Evolutionary conservation across 1,284 basidiomycete genomes (phyloP).

Genomic region (Tilletia setariae): DNA sequence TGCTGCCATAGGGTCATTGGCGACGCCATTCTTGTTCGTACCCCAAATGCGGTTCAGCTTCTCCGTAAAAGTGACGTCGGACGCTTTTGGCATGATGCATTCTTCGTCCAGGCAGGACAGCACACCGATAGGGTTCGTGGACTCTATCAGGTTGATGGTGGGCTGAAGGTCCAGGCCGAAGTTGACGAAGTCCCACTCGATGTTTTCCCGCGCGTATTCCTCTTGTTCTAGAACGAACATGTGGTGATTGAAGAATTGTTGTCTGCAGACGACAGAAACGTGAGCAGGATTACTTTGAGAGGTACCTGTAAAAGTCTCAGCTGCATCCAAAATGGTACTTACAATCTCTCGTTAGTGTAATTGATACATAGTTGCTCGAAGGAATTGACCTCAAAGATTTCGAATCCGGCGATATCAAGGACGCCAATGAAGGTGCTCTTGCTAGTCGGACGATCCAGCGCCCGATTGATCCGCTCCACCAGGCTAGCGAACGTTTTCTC

Average conservation of each 20-base stretch:
- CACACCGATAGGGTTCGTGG: constrained; percentile 72
- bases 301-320: not conserved
- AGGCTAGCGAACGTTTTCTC: constrained; percentile 93
- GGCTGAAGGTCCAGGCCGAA: constrained; percentile 97
- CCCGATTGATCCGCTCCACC: constrained; percentile 91
- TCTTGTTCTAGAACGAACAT: constrained; percentile 99
- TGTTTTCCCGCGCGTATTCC: constrained; percentile 93
- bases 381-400: constrained; percentile 67
- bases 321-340: constrained; percentile 7
- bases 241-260: constrained; percentile 75
- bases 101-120: constrained; percentile 94
- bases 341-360: constrained; percentile 72
- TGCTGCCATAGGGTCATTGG: constrained; percentile 32
- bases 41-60: constrained; percentile 63
- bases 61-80: constrained; percentile 89
- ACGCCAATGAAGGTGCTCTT: constrained; percentile 98
- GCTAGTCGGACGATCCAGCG: constrained; percentile 79
- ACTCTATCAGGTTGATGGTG: constrained; percentile 96
- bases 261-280: constrained; percentile 12
- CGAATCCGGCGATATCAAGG: constrained; percentile 98
- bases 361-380: constrained; percentile 99
- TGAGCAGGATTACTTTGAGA: not conserved
- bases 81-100: constrained; percentile 98
- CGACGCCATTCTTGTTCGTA: constrained; percentile 42
- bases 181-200: constrained; percentile 98